Percentiles rank a stretch among this genome's conserved stretches.
Evolutionary conservation across 352 stramenopile genomes (phyloP).

Genomic region (Saprolegnia parasitica): DNA sequence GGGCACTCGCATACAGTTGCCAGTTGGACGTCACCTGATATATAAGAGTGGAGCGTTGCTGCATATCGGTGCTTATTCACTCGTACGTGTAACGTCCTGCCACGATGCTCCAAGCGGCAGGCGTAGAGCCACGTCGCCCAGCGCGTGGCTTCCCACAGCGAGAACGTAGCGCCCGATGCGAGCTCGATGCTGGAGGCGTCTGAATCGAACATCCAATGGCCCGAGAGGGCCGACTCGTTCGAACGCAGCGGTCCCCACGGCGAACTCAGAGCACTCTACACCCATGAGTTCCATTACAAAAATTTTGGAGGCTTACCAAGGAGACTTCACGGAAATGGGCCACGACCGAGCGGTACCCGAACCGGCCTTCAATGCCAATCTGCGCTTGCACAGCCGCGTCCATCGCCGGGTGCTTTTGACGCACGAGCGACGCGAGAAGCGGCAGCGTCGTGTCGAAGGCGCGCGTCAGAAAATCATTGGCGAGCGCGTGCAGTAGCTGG

Average conservation of each 20-base stretch:
- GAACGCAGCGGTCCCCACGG: too few species aligned
- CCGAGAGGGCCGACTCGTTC: too few species aligned
- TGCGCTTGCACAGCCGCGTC: neutral
- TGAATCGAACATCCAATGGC: too few species aligned
- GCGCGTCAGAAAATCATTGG: neutral
- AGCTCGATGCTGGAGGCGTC: too few species aligned
- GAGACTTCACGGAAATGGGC: conserved; percentile 1
- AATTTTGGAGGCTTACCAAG: neutral
- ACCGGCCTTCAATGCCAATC: neutral
- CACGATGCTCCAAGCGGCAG: too few species aligned
- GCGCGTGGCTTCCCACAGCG: too few species aligned
- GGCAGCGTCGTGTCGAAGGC: neutral
- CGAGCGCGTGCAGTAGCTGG: neutral
- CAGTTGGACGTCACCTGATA: neutral
- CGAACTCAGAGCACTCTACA: too few species aligned
- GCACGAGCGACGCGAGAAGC: neutral
- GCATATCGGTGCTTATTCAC: neutral
- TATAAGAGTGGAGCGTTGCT: neutral
- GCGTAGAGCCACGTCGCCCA: too few species aligned
- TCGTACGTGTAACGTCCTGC: too few species aligned
- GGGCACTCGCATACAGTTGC: neutral
- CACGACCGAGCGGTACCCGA: neutral
- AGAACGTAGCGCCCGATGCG: too few species aligned
- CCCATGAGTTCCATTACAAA: too few species aligned
- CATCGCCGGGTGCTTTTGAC: neutral